A percentile compares a stretch with the other conserved stretches of the same genome.
Evolutionary conservation across 352 stramenopile genomes (phyloP).

Genomic region (Lagenidium giganteum): DNA sequence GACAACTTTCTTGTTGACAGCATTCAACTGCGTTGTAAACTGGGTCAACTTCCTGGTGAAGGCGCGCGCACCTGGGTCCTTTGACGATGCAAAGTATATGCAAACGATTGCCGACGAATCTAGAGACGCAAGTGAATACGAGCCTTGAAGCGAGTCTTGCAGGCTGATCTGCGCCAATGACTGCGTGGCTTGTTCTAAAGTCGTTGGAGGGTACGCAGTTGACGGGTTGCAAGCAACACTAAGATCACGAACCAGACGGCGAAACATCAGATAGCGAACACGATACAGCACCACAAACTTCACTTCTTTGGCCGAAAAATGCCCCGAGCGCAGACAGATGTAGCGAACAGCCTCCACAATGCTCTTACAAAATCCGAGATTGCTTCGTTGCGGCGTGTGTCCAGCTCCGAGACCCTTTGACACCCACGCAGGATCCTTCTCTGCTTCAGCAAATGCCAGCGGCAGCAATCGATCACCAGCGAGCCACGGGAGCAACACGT

Average conservation of each 20-base stretch:
- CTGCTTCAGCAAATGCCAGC: slow-evolving; percentile 39
- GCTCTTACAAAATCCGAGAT: slow-evolving; percentile 80
- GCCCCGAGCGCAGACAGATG: slow-evolving; percentile 46
- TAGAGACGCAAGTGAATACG: slow-evolving; percentile 44
- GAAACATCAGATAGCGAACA: slow-evolving; percentile 61
- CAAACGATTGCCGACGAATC: slow-evolving; percentile 52
- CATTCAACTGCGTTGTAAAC: slow-evolving; percentile 39
- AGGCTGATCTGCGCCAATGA: slow-evolving; percentile 57
- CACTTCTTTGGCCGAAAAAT: slow-evolving; percentile 53
- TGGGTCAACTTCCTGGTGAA: slow-evolving; percentile 45
- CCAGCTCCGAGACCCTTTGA: slow-evolving; percentile 24
- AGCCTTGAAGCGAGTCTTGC: slow-evolving; percentile 73
- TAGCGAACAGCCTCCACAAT: slow-evolving; percentile 73
- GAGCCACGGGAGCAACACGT: slow-evolving; percentile 86
- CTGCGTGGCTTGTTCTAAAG: slow-evolving; percentile 51
- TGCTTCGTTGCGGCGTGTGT: slow-evolving; percentile 65
- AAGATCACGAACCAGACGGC: slow-evolving; percentile 47
- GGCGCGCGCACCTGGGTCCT: slow-evolving; percentile 37
- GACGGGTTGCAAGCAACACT: slow-evolving; percentile 48
- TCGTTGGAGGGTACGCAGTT: slow-evolving; percentile 36
- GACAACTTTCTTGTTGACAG: slow-evolving; percentile 41
- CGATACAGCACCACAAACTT: slow-evolving; percentile 69
- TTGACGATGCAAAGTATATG: slow-evolving; percentile 67
- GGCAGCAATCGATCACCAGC: slow-evolving; percentile 68
- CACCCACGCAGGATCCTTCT: slow-evolving; percentile 23